Evolutionary conservation across 2,329 filamentous ascomycete genomes (phyloP).

Genomic region (Capronia americana): DNA sequence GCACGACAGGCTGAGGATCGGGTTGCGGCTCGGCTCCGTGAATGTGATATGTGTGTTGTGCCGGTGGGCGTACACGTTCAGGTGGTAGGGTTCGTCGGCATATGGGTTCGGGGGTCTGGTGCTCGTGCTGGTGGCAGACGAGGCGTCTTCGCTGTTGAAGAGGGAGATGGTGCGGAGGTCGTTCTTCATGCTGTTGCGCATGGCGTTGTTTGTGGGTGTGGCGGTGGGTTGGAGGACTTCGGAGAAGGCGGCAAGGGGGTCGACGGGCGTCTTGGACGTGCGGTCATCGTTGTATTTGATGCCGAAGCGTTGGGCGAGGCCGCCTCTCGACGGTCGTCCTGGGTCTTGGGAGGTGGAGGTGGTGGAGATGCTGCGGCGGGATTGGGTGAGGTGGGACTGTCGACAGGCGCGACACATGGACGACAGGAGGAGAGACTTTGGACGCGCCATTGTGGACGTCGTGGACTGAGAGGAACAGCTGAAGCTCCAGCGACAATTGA

Average conservation of each 20-base stretch:
- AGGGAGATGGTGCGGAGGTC: neutral
- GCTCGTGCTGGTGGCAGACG: constrained; percentile 7
- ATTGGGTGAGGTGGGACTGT: constrained; percentile 21
- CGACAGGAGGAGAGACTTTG: constrained; percentile 20
- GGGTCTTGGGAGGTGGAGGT: neutral
- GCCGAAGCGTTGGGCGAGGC: constrained; percentile 25
- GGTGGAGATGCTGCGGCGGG: constrained; percentile 23
- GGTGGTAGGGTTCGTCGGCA: constrained; percentile 71
- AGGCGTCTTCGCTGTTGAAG: neutral
- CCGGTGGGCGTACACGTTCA: constrained; percentile 85
- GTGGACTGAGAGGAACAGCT: constrained; percentile 1
- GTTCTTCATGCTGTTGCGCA: constrained; percentile 22
- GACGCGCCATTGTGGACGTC: constrained; percentile 29
- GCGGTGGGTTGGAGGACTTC: constrained; percentile 8
- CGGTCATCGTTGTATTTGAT: constrained; percentile 19
- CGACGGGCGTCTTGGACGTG: neutral
- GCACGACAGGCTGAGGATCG: constrained; percentile 78
- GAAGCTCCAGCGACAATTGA: neutral
- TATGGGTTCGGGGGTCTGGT: constrained; percentile 19
- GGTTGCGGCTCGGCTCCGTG: constrained; percentile 77
- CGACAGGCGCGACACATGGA: constrained; percentile 37
- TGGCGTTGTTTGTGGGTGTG: constrained; percentile 6
- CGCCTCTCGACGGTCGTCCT: neutral
- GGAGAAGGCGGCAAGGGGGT: constrained; percentile 5
- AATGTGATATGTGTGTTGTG: constrained; percentile 97